These are phyloP conservation scores for Geotrichum europaeum DNA, from an alignment of 1,139 yeast genomes.

Conservation along the genomic window DNA sequence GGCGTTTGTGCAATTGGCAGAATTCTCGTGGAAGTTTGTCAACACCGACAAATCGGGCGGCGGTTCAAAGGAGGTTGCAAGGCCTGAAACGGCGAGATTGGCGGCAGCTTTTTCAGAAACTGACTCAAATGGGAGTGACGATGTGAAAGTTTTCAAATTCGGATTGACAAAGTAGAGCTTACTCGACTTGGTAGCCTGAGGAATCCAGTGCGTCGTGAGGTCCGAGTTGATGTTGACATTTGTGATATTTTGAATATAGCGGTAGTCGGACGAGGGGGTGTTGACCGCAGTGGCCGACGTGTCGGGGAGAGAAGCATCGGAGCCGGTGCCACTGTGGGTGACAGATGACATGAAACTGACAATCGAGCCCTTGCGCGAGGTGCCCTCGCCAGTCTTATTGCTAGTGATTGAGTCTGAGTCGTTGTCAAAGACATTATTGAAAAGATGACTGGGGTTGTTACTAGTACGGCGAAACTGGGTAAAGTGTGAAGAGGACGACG, in stretches of 20 bases:
- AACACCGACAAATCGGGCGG: constrained; percentile 13
- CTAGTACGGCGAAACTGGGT: constrained; percentile 10
- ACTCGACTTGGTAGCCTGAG: constrained; percentile 28
- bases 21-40: constrained; percentile 3
- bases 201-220: constrained; percentile 28
- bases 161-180: constrained; percentile 28
- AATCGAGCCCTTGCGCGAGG: constrained; percentile 22
- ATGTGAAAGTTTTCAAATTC: constrained; percentile 22
- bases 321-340: constrained; percentile 13
- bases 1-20: neutral
- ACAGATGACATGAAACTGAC: constrained; percentile 19
- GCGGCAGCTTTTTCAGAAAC: constrained; percentile 17
- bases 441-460: constrained; percentile 9
- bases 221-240: constrained; percentile 15
- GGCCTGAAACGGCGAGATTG: constrained; percentile 5
- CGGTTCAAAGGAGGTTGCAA: constrained; percentile 1
- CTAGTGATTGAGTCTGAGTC: constrained; percentile 4
- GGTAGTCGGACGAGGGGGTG: constrained; percentile 16
- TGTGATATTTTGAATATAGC: constrained; percentile 19
- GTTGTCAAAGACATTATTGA: constrained; percentile 13
- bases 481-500: constrained; percentile 10
- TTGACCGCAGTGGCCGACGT: constrained; percentile 10
- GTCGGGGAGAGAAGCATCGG: constrained; percentile 15
- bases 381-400: constrained; percentile 3
- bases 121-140: constrained; percentile 26